Conservation (phyloP, 2,329 filamentous ascomycete species). For the Neurospora sp. region DNA sequence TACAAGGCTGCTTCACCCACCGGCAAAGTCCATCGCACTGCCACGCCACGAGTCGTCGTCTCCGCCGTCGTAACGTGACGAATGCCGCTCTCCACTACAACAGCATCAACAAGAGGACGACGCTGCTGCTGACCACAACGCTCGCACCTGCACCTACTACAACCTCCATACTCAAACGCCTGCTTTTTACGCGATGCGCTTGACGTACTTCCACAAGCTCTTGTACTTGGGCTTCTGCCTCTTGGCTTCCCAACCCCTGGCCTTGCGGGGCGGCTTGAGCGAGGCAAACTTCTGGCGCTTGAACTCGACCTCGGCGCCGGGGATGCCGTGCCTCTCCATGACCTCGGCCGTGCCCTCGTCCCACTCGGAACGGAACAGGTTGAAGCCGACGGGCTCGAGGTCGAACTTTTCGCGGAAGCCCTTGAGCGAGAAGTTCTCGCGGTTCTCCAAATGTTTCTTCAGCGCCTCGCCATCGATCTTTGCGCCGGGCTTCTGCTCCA, state of each 20-base stretch:
- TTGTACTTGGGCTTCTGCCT: constrained; percentile 55
- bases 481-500: constrained; percentile 63
- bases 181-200: constrained; percentile 35
- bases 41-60: not conserved
- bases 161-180: not conserved
- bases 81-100: not conserved
- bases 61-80: not conserved
- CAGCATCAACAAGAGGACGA: not conserved
- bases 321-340: constrained; percentile 69
- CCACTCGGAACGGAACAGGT: constrained; percentile 82
- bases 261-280: constrained; percentile 51
- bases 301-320: constrained; percentile 75
- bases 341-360: constrained; percentile 80
- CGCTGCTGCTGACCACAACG: not conserved
- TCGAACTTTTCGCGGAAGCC: constrained; percentile 61
- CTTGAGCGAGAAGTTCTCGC: constrained; percentile 66
- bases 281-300: constrained; percentile 68
- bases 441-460: constrained; percentile 38
- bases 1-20: not conserved
- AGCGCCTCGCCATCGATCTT: constrained; percentile 49
- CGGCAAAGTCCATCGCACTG: not conserved
- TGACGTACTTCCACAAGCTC: constrained; percentile 55
- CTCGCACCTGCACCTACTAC: not conserved
- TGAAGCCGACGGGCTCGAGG: constrained; percentile 68
- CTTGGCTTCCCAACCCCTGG: constrained; percentile 58